Evolutionary conservation across 2,329 filamentous ascomycete species (phyloP), one percentile per base, ranked within the genome.

Genomic region (Trichoderma aggressivum): DNA sequence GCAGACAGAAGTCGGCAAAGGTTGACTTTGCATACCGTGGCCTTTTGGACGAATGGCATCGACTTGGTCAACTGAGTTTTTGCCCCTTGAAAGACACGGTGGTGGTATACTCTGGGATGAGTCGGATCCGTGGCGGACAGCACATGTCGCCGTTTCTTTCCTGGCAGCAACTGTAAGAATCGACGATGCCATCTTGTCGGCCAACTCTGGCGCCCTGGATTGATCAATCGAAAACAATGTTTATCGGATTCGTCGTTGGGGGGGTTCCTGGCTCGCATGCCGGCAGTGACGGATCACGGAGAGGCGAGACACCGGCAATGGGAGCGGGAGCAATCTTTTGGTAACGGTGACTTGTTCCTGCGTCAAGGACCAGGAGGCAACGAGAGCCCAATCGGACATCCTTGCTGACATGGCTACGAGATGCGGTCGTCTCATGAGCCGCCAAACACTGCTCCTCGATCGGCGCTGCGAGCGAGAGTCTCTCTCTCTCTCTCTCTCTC

Each of bases 351-450:
- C 55, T 56, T 68, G 55, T 60, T 68, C 39, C 65, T 68, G 56
- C 55, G 47, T 63, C 58, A 55, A 63, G 30, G 58, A 24, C 67
- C 39, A 56, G 39, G 34, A 28, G 30, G 32, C 30, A 34, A 50
- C 36, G 62, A 32, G 43, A 24, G n/a, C 70, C 63, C 63, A 69
- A 71, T 68, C 30, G 16, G 64, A 58, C 18, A 43, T 53, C 47
- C 55, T 32, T 53, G 53, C 50, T 26, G 26, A 28, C 47, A 64
- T 64, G 65, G 70, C 50, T 60, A 10, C 59, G 7, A 64, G 56
- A 70, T 70, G 70, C 36, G 65, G 70, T 32, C 70, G 70, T 72
- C 70, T 72, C 70, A 72, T 70, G 70, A 72, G 70, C 65, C 70
- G 70, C 65, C 70, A 59, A 59, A 64, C 26, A 43, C 43, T 24